Base-by-base conservation (phyloP, 2,329 filamentous ascomycete genomes). In the Aspergillus sp. region DNA sequence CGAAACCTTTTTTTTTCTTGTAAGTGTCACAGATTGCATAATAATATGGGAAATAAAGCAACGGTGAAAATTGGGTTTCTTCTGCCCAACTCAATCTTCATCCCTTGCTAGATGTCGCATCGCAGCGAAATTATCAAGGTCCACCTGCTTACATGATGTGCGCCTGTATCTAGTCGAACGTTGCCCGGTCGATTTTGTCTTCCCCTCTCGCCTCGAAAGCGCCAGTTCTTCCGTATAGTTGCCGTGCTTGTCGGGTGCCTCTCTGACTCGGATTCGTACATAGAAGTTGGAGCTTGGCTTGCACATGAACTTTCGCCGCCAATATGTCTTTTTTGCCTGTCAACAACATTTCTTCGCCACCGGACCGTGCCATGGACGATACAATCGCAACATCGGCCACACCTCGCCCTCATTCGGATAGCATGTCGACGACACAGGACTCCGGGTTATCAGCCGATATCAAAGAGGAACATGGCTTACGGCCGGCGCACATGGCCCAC, bases 241-340 rank as follows among this genome's bases (percentile, higher is more conserved):
- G 46, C 48, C 46, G 56, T 63, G 54, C 27, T 54, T 57, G 57
- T 57, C 34, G 49, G 47, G 55, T 62, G 22, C 58, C 27, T 3
- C 49, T 61, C 60, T 57, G 44, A 54, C 37, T 37, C 63, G 57
- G 52, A 54, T 60, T 60, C 57, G 60, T 66, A 65, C 58, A 63
- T 68, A 69, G 66, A 30, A 19, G 61, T 61, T 67, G 64, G 48
- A 54, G 49, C 27, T 30, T 50, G 59, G 52, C 48, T 66, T 65
- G 49, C 45, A 64, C 64, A 49, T 64, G 51, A 66, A 59, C 59
- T 58, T 66, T 65, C 64, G 60, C 61, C 64, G 70, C 62, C 67
- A 79, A 70, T 67, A 85, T 86, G 82, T 79, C 83, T 64, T 87
- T 88, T 70, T 79, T 82, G 68, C 81, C 85, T 61, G 83, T 87